Conservation (phyloP, 345 rosid species). For the Dimocarpus longan region DNA sequence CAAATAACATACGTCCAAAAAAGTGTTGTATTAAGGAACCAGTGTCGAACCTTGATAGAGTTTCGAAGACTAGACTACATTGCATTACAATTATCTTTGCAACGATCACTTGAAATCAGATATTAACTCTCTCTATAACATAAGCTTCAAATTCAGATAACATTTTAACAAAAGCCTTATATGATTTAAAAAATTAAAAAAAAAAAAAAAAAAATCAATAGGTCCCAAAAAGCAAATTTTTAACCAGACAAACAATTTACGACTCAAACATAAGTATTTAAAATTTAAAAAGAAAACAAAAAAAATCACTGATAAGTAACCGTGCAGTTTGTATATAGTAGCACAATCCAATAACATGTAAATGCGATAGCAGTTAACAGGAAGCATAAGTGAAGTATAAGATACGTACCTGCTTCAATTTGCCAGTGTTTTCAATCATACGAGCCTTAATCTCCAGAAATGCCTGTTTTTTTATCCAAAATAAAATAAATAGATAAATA, state of each 20-base stretch:
- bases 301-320: no score
- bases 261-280: background rate
- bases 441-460: constrained; percentile 71
- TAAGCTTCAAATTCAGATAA: background rate
- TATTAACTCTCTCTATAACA: background rate
- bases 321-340: no score
- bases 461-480: constrained; percentile 37
- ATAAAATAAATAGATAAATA: background rate
- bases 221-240: background rate
- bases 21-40: background rate
- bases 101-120: background rate
- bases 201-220: background rate
- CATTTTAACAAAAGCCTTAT: background rate
- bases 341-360: background rate
- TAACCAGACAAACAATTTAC: background rate
- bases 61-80: background rate
- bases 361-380: background rate
- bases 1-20: background rate
- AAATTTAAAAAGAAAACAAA: no score
- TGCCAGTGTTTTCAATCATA: constrained; percentile 67
- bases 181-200: no score
- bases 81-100: background rate
- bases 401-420: constrained; percentile 57
- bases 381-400: background rate
- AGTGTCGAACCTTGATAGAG: background rate